Base-by-base conservation (phyloP, 1,139 yeast species). In the Suhomyces terraborum region DNA sequence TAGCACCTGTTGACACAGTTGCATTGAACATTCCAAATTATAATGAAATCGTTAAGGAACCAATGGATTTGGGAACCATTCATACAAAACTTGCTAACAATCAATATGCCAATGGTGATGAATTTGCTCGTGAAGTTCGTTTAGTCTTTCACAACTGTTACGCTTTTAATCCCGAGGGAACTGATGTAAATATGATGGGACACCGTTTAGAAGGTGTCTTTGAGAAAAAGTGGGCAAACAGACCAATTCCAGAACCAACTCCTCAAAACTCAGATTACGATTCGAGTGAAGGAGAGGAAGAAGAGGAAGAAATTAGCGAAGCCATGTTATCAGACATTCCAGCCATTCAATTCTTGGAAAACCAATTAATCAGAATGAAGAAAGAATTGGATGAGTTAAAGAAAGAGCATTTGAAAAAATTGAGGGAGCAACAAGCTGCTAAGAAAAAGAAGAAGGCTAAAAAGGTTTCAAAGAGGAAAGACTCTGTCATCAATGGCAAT, bases 101-200 rank as follows among this genome's bases (percentile, higher is more conserved):
- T 64, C 87, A 86, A 54, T 93, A 93, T 61, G 94, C 87, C 59
- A 83, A 83, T 46, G 94, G 91, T 9, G 95, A 87, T 45, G 91
- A 88, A 47, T 89, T 93, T 58, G 96, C 86, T 58, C 68, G 67
- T 26, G 98, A 93, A 59, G 79, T 93, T 18, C 76, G 88, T 43
- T 75, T 89, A 45, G 87, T 93, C 50, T 89, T 93, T 67, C 72
- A 78, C 47, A 93, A 93, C 66, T 93, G 98, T 67, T 93, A 88
- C 64, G 74, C 77, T 18, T 93, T 93, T 68, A 94, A 93, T 62
- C 98, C 98, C 1, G 96, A 88, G 55, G 96, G 96, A 7, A 83
- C 96, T 8, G 95, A 95, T 35, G 98, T 94, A 28, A 88, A 91
- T 62, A 78, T 80, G 77, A 87, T 93, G 96, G 98, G 98, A 19